Evolutionary conservation across 2,329 filamentous ascomycete species (phyloP).

Genomic region (Fusarium sp.): DNA sequence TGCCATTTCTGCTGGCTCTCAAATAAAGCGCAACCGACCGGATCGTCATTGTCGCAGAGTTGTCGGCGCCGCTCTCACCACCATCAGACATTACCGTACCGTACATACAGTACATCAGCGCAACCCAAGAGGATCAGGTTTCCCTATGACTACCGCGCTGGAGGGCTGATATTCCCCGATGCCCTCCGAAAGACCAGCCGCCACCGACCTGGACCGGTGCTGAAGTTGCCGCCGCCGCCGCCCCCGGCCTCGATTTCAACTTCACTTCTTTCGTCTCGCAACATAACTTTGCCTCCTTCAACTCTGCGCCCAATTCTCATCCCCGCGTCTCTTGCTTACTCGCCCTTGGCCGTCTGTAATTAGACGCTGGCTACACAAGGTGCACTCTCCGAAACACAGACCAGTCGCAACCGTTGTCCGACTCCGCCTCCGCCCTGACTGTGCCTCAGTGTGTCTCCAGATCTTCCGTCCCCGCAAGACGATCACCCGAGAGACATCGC

Average conservation of each 20-base stretch:
- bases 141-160: not conserved
- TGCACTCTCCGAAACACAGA: not conserved
- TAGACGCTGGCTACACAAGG: not conserved
- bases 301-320: not conserved
- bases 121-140: not conserved
- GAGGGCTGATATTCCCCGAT: conserved; percentile 13
- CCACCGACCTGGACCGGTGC: conserved; percentile 5
- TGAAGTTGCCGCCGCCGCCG: conserved; percentile 9
- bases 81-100: not conserved
- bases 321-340: not conserved
- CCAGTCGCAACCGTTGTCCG: not conserved
- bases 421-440: conserved; percentile 14
- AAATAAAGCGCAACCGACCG: conserved; percentile 31
- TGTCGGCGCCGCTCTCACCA: not conserved
- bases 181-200: conserved; percentile 4
- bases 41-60: conserved; percentile 2
- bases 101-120: not conserved
- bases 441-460: conserved; percentile 22
- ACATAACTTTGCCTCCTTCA: conserved; percentile 33
- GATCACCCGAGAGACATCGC: conserved; percentile 32
- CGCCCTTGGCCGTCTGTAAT: not conserved
- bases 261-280: conserved; percentile 11
- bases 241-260: not conserved
- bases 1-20: not conserved
- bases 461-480: conserved; percentile 32